Evolutionary conservation across 164 flowering plant species (phyloP).

Genomic region (Pachysandra terminalis): DNA sequence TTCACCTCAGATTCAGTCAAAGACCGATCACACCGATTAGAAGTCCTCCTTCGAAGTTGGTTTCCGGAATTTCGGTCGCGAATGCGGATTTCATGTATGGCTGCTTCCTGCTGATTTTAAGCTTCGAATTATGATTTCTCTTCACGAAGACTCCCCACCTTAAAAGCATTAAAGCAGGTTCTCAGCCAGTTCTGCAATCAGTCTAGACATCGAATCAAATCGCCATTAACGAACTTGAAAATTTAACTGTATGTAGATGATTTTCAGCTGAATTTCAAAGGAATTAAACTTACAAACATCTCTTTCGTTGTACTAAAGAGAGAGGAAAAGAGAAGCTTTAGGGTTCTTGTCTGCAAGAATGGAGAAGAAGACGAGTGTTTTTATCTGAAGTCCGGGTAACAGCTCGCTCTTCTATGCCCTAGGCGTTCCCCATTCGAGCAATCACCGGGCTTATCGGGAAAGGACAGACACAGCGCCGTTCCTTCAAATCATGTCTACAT

Average conservation of each 20-base stretch:
- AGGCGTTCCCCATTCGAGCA: slow-evolving; percentile 36
- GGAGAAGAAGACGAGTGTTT: slow-evolving; percentile 4
- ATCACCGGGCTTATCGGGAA: slow-evolving; percentile 57
- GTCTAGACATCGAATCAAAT: slow-evolving; percentile 5
- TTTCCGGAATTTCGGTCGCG: slow-evolving; percentile 6
- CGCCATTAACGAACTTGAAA: slow-evolving; percentile 7
- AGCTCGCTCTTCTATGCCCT: slow-evolving; percentile 29
- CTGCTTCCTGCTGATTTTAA: slow-evolving; percentile 9
- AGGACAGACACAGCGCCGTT: slow-evolving; percentile 55
- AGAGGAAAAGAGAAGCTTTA: not conserved
- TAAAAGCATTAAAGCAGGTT: not conserved
- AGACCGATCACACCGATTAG: not conserved
- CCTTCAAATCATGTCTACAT: slow-evolving; percentile 5
- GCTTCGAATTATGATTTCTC: not conserved
- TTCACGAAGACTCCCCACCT: not conserved
- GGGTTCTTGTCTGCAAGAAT: slow-evolving; percentile 16
- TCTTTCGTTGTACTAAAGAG: not conserved
- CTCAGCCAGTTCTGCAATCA: not conserved
- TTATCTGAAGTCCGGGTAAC: slow-evolving; percentile 7
- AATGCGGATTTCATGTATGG: slow-evolving; percentile 10
- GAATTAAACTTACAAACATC: not conserved
- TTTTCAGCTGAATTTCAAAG: not conserved
- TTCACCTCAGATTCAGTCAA: not conserved
- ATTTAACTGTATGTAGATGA: slow-evolving; percentile 1
- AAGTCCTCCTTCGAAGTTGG: not conserved